Percentiles rank a stretch among this genome's conserved stretches.
These are phyloP conservation scores for Aspergillus indologenus DNA, from an alignment of 495 filamentous ascomycete species.

Conservation along the genomic window DNA sequence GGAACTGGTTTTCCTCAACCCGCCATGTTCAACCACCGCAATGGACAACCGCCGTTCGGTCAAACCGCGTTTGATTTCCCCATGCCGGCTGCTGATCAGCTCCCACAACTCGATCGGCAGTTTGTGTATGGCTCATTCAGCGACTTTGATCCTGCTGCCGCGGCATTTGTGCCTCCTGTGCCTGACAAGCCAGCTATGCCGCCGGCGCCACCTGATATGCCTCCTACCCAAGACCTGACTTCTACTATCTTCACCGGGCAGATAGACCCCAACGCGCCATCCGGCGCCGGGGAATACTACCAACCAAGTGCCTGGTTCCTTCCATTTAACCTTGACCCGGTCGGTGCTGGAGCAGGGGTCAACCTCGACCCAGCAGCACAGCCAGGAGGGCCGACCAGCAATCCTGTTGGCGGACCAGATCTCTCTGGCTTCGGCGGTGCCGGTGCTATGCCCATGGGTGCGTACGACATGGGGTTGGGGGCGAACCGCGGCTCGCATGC, in stretches of 20 bases:
- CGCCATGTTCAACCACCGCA: conserved; percentile 32
- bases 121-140: conserved; percentile 75
- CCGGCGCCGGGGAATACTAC: conserved; percentile 42
- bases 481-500: conserved; percentile 19
- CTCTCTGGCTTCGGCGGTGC: conserved; percentile 26
- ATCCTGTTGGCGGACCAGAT: conserved; percentile 14
- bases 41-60: conserved; percentile 32
- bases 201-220: conserved; percentile 20
- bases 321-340: conserved; percentile 86
- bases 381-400: conserved; percentile 6
- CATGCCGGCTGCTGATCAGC: conserved; percentile 41
- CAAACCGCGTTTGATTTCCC: conserved; percentile 40
- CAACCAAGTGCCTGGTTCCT: conserved; percentile 85
- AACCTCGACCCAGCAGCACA: conserved; percentile 17
- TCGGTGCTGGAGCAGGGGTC: conserved; percentile 22
- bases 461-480: conserved; percentile 29
- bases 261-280: conserved; percentile 38
- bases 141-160: conserved; percentile 51
- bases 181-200: conserved; percentile 28
- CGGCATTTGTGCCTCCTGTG: conserved; percentile 26
- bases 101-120: conserved; percentile 69
- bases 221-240: conserved; percentile 16
- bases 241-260: conserved; percentile 36
- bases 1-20: conserved; percentile 47
- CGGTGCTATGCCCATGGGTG: conserved; percentile 28